A percentile compares a stretch with the other conserved stretches of the same genome.
Evolutionary conservation across 2,329 filamentous ascomycete species (phyloP).

Genomic region (Metarhizium brunneum): DNA sequence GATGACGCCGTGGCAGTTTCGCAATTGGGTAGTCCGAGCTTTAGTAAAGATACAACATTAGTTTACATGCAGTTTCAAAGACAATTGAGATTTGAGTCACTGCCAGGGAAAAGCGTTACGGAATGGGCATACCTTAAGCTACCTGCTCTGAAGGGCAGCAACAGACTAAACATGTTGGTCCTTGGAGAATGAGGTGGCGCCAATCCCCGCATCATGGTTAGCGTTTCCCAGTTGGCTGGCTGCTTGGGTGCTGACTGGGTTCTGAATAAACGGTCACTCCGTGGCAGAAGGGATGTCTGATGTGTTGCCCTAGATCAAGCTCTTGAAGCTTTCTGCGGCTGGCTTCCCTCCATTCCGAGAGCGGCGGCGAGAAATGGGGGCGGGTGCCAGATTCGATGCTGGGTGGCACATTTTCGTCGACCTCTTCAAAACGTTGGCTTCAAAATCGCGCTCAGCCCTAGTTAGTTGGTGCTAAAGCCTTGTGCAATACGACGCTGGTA

Average conservation of each 20-base stretch:
- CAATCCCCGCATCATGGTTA: neutral
- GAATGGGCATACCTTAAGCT: no score
- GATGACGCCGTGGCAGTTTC: neutral
- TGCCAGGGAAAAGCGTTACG: no score
- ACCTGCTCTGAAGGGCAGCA: no score
- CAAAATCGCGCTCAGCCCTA: neutral
- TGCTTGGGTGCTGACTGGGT: neutral
- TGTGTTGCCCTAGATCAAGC: neutral
- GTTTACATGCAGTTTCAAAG: no score
- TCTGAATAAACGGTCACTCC: neutral
- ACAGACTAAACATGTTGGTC: no score
- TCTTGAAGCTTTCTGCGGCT: neutral
- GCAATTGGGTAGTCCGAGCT: neutral
- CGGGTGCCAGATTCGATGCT: slow-evolving; percentile 1
- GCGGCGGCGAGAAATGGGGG: neutral
- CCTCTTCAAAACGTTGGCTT: neutral
- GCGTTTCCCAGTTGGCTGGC: neutral
- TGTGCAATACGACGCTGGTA: no score
- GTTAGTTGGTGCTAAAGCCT: neutral
- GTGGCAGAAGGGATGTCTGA: no score
- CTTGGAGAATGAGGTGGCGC: neutral
- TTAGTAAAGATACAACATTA: neutral
- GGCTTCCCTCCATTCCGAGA: neutral
- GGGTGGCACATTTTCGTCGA: neutral
- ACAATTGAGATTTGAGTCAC: no score